Percentiles rank a stretch among this genome's conserved stretches.
Conservation (phyloP, 208 protist species). For the Phytomonas serpens region DNA sequence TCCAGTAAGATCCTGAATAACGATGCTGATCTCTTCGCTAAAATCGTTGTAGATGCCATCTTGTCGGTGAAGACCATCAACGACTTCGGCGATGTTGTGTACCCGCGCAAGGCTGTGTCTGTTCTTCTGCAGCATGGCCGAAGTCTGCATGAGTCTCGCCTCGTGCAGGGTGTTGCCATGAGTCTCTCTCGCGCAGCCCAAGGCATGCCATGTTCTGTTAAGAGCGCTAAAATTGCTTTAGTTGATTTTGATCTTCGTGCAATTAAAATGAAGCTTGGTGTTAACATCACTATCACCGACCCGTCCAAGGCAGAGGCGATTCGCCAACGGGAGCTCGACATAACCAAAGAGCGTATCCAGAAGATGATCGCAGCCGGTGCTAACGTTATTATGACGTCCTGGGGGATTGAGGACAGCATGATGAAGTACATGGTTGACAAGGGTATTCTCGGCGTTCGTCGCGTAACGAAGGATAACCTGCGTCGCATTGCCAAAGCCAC, state of each 20-base stretch:
- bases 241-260: slow-evolving; percentile 98
- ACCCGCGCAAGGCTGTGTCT: slow-evolving; percentile 97
- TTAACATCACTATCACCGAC: slow-evolving; percentile 97
- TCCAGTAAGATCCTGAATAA: slow-evolving; percentile 98
- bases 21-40: slow-evolving; percentile 96
- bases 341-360: slow-evolving; percentile 96
- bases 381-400: slow-evolving; percentile 99
- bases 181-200: slow-evolving; percentile 96
- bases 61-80: slow-evolving; percentile 88
- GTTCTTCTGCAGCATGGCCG: slow-evolving; percentile 98
- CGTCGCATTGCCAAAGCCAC: slow-evolving; percentile 97
- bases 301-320: slow-evolving; percentile 97
- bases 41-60: slow-evolving; percentile 94
- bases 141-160: slow-evolving; percentile 86
- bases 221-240: slow-evolving; percentile 97
- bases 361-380: slow-evolving; percentile 97
- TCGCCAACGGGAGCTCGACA: slow-evolving; percentile 94
- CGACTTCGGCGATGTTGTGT: slow-evolving; percentile 91
- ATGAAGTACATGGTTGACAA: slow-evolving; percentile 99
- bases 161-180: slow-evolving; percentile 96
- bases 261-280: slow-evolving; percentile 95
- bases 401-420: slow-evolving; percentile 98
- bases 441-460: slow-evolving; percentile 94
- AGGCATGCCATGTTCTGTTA: slow-evolving; percentile 95
- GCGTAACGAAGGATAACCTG: slow-evolving; percentile 95